These are phyloP conservation scores for Acanthamoeba royreba DNA, from an alignment of 208 protist genomes.

Conservation along the genomic window DNA sequence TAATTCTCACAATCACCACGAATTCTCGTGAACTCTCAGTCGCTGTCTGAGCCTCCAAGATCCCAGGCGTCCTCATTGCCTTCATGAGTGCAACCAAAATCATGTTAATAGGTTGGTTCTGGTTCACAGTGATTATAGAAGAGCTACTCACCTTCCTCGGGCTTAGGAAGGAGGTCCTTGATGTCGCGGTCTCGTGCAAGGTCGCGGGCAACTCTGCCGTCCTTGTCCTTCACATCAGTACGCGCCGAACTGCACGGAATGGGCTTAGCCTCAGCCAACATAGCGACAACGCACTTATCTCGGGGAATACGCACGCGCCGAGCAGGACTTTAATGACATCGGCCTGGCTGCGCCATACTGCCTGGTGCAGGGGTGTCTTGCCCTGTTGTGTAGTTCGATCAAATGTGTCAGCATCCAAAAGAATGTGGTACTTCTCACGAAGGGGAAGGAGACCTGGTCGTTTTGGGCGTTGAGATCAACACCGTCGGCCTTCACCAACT, in stretches of 20 bases:
- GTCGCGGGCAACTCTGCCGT: neutral
- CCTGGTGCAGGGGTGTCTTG: conserved; percentile 13
- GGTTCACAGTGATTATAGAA: too few relatives aligned
- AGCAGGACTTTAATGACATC: neutral
- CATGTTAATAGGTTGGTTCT: too few relatives aligned
- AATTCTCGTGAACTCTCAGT: neutral
- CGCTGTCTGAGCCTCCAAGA: neutral
- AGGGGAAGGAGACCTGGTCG: neutral
- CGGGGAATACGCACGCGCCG: neutral
- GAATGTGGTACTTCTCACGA: neutral
- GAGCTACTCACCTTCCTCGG: neutral
- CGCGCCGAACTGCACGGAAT: neutral
- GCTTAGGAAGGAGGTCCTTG: conserved; percentile 6
- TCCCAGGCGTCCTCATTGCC: neutral
- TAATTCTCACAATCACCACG: too few relatives aligned
- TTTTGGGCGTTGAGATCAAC: conserved; percentile 33
- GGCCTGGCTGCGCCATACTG: neutral
- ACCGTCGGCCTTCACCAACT: neutral
- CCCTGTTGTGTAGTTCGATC: neutral
- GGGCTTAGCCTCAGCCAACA: neutral
- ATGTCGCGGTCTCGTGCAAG: neutral
- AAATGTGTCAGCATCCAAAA: neutral
- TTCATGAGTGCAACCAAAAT: neutral
- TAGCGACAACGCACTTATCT: too few relatives aligned
- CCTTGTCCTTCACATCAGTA: conserved; percentile 2